phyloP scores from a whole-genome alignment of 2,329 filamentous ascomycete species.

The Fusarium sp. region DNA sequence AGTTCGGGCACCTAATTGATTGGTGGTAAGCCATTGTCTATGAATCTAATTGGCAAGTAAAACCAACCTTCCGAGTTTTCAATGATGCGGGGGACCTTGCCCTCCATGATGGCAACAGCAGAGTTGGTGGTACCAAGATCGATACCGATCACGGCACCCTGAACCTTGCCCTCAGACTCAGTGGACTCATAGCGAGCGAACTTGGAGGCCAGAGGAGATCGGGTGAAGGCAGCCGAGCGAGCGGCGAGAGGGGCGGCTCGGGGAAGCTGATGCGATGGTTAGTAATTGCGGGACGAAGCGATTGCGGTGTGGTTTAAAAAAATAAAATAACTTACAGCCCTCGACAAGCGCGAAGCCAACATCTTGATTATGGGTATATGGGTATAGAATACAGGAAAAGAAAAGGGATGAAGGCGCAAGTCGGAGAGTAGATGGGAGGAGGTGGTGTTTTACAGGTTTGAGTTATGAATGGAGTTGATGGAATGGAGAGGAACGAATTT shows the following conservation, averaged over 20 bases:
- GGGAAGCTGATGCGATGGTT: conserved; percentile 72
- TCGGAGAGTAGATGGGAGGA: conserved; percentile 52
- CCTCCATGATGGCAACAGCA: conserved; percentile 97
- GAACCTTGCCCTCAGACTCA: conserved; percentile 75
- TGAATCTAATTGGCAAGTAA: conserved; percentile 18
- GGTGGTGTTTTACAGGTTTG: conserved; percentile 47
- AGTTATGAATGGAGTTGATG: conserved; percentile 44
- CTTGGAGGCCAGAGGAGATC: conserved; percentile 77
- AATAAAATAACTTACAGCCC: conserved; percentile 73
- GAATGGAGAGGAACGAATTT: conserved; percentile 54
- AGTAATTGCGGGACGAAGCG: conserved; percentile 23
- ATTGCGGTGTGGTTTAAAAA: conserved; percentile 13
- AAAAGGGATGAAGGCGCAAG: conserved; percentile 51
- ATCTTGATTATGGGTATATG: conserved; percentile 65
- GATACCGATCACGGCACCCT: conserved; percentile 97
- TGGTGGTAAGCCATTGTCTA: conserved; percentile 13
- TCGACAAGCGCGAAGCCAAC: conserved; percentile 78
- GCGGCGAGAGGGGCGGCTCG: conserved; percentile 78
- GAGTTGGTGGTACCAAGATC: conserved; percentile 99
- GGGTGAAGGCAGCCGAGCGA: conserved; percentile 75
- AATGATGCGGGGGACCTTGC: conserved; percentile 94
- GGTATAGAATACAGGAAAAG: conserved; percentile 55
- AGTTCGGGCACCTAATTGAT: conserved; percentile 54
- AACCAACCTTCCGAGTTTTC: conserved; percentile 91
- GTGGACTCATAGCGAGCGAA: conserved; percentile 85